Base-by-base conservation (phyloP, 2,329 filamentous ascomycete species). In the Emmonsiellopsis sp. region DNA sequence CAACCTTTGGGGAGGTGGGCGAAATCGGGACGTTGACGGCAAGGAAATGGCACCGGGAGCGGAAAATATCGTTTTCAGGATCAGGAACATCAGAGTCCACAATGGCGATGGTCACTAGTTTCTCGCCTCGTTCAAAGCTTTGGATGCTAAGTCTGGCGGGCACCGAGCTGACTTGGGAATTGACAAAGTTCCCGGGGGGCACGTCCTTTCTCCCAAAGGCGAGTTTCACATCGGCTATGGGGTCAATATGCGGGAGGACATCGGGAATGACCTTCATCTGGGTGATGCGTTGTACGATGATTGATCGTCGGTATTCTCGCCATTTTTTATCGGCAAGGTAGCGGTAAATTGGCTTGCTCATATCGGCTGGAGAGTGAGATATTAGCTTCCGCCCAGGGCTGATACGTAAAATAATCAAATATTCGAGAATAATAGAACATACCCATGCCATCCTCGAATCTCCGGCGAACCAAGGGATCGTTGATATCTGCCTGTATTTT, bases 311-410 rank as follows among this genome's bases (percentile, higher is more conserved):
- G 75, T 93, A 90, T 59, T 83, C 78, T 62, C 85, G 84, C 93
- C 93, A 98, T 75, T 94, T 90, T 63, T 80, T 76, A 66, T 95
- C 82, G 56, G 92, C 89, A 50, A 97, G 85, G 70, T 87, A 81
- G 59, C 92, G 87, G 76, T 98, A 98, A 67, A 98, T 91, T 58
- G 92, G 92, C 71, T 95, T 95, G 75, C 82, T 85, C 89, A 97
- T 92, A 71, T 97, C 90, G 59, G 87, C 91, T 96, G 60, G 10
- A 10, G 31, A 54, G 49, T 44, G 31, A 32, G 41, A 48, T 35
- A 51, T 35, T 31, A 44, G 35, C 10, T 51, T 31, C 48, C 51
- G 38, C 13, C 47, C 15, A 41, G 50, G 50, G 57, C 52, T 53
- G 50, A 34, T 41, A 43, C 45, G 13, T 43, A 38, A n/a, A 45